Base-by-base conservation (phyloP, 352 stramenopile genomes). In the Phytophthora kernoviae region DNA sequence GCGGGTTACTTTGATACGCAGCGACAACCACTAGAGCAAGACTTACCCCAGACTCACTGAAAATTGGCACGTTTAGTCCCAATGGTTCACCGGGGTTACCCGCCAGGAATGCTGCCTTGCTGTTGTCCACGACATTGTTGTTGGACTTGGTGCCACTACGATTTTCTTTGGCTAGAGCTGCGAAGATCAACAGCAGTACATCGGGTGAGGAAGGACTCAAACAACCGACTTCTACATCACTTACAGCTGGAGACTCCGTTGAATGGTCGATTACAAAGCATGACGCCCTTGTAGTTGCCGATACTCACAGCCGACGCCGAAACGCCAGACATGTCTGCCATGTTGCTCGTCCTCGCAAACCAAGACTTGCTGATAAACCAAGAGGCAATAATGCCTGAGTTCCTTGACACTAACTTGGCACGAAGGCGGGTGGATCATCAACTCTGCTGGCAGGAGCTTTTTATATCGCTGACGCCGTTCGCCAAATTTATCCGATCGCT, bases 201-300 rank as follows among this genome's bases (percentile, higher is more conserved):
- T 21, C 12, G 5, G 18, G 36, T 30, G 6, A 20, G 6, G 30
- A 68, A 32, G 59, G 24, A 11, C n/a, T 52, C 39, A 63, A 36
- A 45, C 5, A 21, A 22, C 18, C 15, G 7, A 32, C 1, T 11
- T 39, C 34, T 21, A 30, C 18, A 18, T 36, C 54, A 65, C 70
- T 66, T 72, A 94, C 83, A 87, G 54, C 71, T 81, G 55, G 72
- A 87, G 49, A 92, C 86, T 43, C 90, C 90, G 42, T 94, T 94
- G 79, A 98, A 98, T 12, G 93, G 93, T 18, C 93, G 75, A 70
- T 98, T 97, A 77, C 93, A 98, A 27, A 98, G 83, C 92, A 98
- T 98, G 22, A 98, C 93, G 52, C 92, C 93, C 74, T 98, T 98
- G 75, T 98, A 98, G 80, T 97, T 98, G 67, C 90, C 92, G 64